These are phyloP conservation scores for Kodamaea jinghongensis DNA, from an alignment of 805 yeast species.

Conservation along the genomic window DNA sequence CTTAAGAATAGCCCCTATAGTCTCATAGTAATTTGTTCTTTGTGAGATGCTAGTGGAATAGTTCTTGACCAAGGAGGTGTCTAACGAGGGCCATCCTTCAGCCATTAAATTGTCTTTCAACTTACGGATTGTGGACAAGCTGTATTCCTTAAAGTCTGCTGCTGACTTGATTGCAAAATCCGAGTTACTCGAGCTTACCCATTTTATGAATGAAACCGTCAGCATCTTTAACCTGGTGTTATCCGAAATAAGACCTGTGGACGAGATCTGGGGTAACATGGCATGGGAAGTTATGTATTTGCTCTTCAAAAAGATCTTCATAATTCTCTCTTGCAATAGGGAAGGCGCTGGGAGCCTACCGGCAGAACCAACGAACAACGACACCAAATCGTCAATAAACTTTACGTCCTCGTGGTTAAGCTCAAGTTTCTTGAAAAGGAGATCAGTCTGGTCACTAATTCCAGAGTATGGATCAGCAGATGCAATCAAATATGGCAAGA, in stretches of 20 bases:
- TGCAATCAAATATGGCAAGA: constrained; percentile 59
- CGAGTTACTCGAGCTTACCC: constrained; percentile 39
- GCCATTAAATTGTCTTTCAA: constrained; percentile 50
- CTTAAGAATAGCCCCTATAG: constrained; percentile 64
- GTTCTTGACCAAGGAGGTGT: constrained; percentile 32
- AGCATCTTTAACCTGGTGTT: constrained; percentile 51
- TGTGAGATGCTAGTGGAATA: constrained; percentile 37
- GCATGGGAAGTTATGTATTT: constrained; percentile 44
- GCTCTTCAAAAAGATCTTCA: constrained; percentile 51
- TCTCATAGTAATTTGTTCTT: constrained; percentile 70
- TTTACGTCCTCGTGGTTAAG: constrained; percentile 51
- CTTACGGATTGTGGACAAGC: constrained; percentile 47
- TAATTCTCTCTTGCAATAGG: constrained; percentile 54
- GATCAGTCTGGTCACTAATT: constrained; percentile 53
- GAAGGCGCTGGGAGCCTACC: constrained; percentile 50
- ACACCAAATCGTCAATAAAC: constrained; percentile 44
- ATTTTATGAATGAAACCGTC: constrained; percentile 62
- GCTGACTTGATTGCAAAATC: constrained; percentile 9
- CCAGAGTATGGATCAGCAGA: constrained; percentile 56
- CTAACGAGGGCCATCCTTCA: constrained; percentile 61
- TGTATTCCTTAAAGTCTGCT: constrained; percentile 25
- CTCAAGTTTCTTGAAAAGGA: constrained; percentile 47
- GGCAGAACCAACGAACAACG: constrained; percentile 51
- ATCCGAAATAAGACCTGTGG: constrained; percentile 59
- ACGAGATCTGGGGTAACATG: constrained; percentile 47